Evolutionary conservation across 192 early-diverging fungal genomes (phyloP).

Genomic region (Backusella liffmaniae): DNA sequence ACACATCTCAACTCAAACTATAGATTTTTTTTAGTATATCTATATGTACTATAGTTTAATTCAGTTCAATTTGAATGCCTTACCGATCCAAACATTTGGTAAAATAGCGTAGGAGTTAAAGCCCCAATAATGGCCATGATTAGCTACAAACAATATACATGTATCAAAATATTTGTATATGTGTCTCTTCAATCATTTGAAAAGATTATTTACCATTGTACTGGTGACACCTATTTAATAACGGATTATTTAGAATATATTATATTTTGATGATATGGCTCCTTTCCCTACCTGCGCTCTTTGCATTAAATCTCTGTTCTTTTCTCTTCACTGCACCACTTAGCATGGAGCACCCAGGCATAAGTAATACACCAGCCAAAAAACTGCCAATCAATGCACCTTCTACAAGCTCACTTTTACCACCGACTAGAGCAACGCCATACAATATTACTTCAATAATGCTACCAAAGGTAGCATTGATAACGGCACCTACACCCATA

Average conservation of each 20-base stretch:
- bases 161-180: background rate
- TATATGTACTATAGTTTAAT: background rate
- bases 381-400: conserved; percentile 92
- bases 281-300: conserved; percentile 67
- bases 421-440: conserved; percentile 82
- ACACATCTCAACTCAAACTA: conserved; percentile 59
- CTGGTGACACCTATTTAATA: conserved; percentile 73
- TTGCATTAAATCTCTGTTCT: conserved; percentile 94
- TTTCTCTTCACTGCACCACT: conserved; percentile 87
- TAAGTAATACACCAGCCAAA: conserved; percentile 81
- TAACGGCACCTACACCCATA: conserved; percentile 89
- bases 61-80: conserved; percentile 9
- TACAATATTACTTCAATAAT: conserved; percentile 97
- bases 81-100: conserved; percentile 82
- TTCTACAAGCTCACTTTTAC: conserved; percentile 84
- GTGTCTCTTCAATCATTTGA: background rate
- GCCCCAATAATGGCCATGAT: conserved; percentile 92
- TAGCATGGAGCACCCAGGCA: conserved; percentile 95
- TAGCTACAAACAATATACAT: conserved; percentile 39
- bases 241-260: background rate
- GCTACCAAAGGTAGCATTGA: conserved; percentile 97
- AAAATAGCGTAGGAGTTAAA: conserved; percentile 94
- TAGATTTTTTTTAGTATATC: background rate
- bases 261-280: background rate
- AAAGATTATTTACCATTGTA: conserved; percentile 60